phyloP scores from a whole-genome alignment of 768 basidiomycete species.

The Panaeolus cyanescens region DNA sequence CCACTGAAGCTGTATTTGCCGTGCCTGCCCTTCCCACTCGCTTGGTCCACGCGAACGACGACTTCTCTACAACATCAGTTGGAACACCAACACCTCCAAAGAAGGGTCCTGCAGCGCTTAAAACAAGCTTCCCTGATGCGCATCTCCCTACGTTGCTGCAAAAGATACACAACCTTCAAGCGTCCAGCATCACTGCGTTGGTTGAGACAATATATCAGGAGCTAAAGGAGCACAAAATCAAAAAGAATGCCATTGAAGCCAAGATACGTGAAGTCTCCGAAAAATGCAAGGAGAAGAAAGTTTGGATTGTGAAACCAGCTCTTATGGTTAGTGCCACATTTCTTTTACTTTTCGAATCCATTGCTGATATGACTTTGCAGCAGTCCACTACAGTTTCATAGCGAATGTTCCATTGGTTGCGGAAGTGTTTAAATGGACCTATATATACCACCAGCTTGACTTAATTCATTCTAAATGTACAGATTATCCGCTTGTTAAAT shows the following conservation, averaged over 20 bases:
- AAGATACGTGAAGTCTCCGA: constrained; percentile 78
- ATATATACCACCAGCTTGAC: neutral
- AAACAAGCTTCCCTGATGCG: constrained; percentile 67
- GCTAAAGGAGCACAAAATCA: constrained; percentile 67
- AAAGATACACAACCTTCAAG: constrained; percentile 63
- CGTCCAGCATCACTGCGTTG: constrained; percentile 63
- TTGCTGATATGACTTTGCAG: neutral
- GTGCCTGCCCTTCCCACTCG: constrained; percentile 49
- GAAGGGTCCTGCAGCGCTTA: constrained; percentile 40
- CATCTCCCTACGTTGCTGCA: constrained; percentile 61
- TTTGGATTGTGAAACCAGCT: constrained; percentile 69
- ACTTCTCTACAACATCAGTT: constrained; percentile 13
- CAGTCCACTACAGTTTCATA: neutral
- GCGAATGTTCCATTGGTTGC: neutral
- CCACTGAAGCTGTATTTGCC: constrained; percentile 38
- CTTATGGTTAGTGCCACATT: constrained; percentile 21
- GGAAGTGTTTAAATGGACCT: neutral
- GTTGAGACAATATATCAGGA: constrained; percentile 76
- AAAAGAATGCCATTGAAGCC: constrained; percentile 82
- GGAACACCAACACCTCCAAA: constrained; percentile 20
- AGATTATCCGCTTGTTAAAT: neutral
- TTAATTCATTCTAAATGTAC: constrained; percentile 4
- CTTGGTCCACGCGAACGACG: constrained; percentile 18
- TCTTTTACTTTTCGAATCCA: neutral
- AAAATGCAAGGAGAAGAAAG: constrained; percentile 71